These are phyloP conservation scores for Acanthamoeba culbertsoni DNA, from an alignment of 208 protist genomes.

Conservation along the genomic window DNA sequence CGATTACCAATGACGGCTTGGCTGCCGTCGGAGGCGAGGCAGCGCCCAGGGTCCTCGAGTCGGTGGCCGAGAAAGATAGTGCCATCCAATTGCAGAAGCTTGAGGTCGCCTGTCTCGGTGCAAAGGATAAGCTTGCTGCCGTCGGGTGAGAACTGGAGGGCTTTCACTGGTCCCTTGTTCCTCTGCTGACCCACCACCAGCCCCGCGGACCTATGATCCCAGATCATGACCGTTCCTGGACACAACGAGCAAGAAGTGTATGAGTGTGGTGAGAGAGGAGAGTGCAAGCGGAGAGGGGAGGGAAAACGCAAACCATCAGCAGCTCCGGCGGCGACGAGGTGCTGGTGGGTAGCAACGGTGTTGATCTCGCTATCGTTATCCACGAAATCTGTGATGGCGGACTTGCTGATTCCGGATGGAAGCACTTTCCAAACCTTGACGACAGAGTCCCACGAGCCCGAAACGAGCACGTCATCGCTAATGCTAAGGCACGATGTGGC, in stretches of 20 bases:
- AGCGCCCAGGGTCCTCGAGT: background rate
- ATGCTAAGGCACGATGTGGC: conserved; percentile 68
- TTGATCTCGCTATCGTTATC: conserved; percentile 29
- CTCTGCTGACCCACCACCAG: background rate
- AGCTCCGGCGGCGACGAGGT: background rate
- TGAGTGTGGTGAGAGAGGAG: too few relatives aligned
- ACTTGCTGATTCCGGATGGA: background rate
- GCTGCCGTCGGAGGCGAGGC: background rate
- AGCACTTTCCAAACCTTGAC: background rate
- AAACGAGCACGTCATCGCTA: conserved; percentile 56
- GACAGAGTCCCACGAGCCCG: conserved; percentile 20
- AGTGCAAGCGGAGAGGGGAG: too few relatives aligned
- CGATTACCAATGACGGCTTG: background rate
- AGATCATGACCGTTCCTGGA: background rate
- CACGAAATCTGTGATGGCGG: background rate
- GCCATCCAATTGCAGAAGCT: background rate
- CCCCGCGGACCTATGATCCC: background rate
- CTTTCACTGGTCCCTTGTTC: background rate
- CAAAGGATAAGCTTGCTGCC: background rate
- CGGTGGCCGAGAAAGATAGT: background rate
- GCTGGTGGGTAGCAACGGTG: background rate
- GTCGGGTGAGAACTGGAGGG: background rate
- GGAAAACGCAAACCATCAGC: background rate
- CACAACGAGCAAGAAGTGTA: too few relatives aligned
- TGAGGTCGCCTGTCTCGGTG: background rate